Evolutionary conservation across 106 monocot species (phyloP), one percentile per base, ranked within the genome.

Genomic region (Dioscorea alata): DNA sequence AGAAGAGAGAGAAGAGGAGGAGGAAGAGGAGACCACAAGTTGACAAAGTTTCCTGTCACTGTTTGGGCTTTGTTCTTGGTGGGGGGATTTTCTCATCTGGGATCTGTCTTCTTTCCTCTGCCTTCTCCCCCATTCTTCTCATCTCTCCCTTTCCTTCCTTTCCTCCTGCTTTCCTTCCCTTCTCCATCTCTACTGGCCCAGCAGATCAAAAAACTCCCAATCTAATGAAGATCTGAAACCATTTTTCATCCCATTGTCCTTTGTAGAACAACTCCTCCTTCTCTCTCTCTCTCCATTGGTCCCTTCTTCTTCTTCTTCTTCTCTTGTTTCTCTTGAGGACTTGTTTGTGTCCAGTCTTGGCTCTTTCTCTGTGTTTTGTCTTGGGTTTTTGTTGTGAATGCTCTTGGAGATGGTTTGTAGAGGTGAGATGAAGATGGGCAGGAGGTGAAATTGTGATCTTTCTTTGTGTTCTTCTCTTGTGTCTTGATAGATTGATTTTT

Each of bases 31-130:
- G 15, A 17, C 19, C 31, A 64, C 63, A 64, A 42, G 42, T 42
- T 42, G 42, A 42, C 42, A 42, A 42, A 64, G 63, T 24, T 33
- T 64, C 23, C 63, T 64, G 31, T 64, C 63, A 64, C 63, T 64
- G 63, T 32, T 64, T 24, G 28, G 8, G 63, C 15, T 64, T 64
- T 64, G 63, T 64, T 64, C 19, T 32, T 64, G 7, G 42, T 42
- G n/a, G 35, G 12, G 28, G 4, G 28, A 33, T 64, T 64, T 64
- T 64, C 13, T 64, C 15, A 64, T 64, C 28, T 64, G 63, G 63
- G 63, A 64, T 64, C 63, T 64, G 31, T 64, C 42, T 42, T 64
- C 42, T 42, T 42, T 42, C 42, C 42, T 42, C 42, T 42, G 28
- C 42, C 42, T 42, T 42, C 42, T 42, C 42, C 42, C 28, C 28